Evolutionary conservation across 2,329 filamentous ascomycete genomes (phyloP).

Genomic region (Graphiopsis chlorocephala): DNA sequence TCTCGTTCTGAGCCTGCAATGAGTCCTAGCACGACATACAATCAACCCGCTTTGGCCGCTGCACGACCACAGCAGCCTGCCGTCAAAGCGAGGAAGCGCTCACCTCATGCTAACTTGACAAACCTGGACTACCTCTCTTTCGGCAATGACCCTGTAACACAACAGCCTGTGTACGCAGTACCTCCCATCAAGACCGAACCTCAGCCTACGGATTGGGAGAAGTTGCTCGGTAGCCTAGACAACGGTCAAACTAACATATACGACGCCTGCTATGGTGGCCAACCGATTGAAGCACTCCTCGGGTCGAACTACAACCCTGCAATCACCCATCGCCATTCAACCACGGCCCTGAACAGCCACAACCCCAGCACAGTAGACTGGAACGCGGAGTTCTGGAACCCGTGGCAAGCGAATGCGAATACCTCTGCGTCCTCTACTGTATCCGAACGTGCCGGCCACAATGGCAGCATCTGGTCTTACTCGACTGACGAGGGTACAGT

Average conservation of each 20-base stretch:
- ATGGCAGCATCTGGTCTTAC: slow-evolving; percentile 29
- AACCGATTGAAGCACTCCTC: slow-evolving; percentile 45
- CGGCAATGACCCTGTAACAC: slow-evolving; percentile 36
- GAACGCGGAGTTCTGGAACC: slow-evolving; percentile 32
- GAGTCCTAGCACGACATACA: slow-evolving; percentile 39
- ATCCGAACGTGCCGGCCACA: slow-evolving; percentile 17
- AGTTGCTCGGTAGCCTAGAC: slow-evolving; percentile 74
- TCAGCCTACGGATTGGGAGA: slow-evolving; percentile 75
- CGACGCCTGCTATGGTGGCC: slow-evolving; percentile 74
- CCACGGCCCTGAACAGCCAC: slow-evolving; percentile 15
- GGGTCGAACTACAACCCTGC: slow-evolving; percentile 25
- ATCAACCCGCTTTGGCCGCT: slow-evolving; percentile 28
- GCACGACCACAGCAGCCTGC: slow-evolving; percentile 14
- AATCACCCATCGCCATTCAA: slow-evolving; percentile 21
- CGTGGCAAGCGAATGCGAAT: slow-evolving; percentile 28
- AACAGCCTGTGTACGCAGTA: slow-evolving; percentile 21
- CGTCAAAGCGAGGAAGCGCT: slow-evolving; percentile 18
- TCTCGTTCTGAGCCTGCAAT: slow-evolving; percentile 48
- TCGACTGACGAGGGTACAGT: slow-evolving; percentile 26
- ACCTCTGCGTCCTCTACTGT: slow-evolving; percentile 19
- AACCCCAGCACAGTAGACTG: slow-evolving; percentile 19
- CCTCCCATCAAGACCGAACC: slow-evolving; percentile 34
- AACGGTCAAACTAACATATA: slow-evolving; percentile 80
- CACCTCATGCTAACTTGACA: slow-evolving; percentile 35
- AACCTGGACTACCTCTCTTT: slow-evolving; percentile 52